A percentile compares a stretch with the other conserved stretches of the same genome.
Evolutionary conservation across 129 eudicot species (phyloP).

Genomic region (Flaveria robusta): DNA sequence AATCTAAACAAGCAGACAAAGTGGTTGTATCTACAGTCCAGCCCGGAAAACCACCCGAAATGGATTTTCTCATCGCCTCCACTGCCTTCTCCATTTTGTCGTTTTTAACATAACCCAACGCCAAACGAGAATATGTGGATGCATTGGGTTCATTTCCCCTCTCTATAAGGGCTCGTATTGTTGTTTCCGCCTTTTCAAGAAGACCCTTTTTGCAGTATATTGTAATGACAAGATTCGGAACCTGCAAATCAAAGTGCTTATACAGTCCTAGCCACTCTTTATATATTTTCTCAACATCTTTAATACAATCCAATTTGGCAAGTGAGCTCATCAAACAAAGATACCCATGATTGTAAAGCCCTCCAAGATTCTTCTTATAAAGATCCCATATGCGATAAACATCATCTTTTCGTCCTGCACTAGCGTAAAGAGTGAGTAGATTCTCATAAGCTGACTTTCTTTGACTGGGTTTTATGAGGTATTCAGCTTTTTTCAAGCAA

Average conservation of each 20-base stretch:
- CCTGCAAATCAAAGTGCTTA: constrained; percentile 33
- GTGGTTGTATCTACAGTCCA: constrained; percentile 34
- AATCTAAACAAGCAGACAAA: constrained; percentile 43
- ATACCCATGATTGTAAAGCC: constrained; percentile 42
- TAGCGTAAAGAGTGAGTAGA: constrained; percentile 51
- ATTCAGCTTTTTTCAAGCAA: constrained; percentile 44
- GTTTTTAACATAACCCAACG: constrained; percentile 43
- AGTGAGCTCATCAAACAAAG: constrained; percentile 50
- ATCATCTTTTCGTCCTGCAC: constrained; percentile 43
- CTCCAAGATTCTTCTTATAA: constrained; percentile 38
- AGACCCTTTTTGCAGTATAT: constrained; percentile 56
- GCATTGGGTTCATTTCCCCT: constrained; percentile 45
- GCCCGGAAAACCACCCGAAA: constrained; percentile 33
- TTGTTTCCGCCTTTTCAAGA: constrained; percentile 45
- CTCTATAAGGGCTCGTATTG: constrained; percentile 31
- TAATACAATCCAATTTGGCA: constrained; percentile 50
- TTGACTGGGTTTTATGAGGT: constrained; percentile 30
- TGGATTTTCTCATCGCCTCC: constrained; percentile 44
- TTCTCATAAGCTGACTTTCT: constrained; percentile 35
- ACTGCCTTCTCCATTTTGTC: constrained; percentile 52
- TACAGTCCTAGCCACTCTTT: constrained; percentile 46
- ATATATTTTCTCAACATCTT: constrained; percentile 47
- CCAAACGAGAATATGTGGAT: constrained; percentile 55
- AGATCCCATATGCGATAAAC: constrained; percentile 57
- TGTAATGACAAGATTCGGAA: constrained; percentile 49